These are phyloP conservation scores for Meyerozyma smithsonii DNA, from an alignment of 1,139 yeast species.

Conservation along the genomic window DNA sequence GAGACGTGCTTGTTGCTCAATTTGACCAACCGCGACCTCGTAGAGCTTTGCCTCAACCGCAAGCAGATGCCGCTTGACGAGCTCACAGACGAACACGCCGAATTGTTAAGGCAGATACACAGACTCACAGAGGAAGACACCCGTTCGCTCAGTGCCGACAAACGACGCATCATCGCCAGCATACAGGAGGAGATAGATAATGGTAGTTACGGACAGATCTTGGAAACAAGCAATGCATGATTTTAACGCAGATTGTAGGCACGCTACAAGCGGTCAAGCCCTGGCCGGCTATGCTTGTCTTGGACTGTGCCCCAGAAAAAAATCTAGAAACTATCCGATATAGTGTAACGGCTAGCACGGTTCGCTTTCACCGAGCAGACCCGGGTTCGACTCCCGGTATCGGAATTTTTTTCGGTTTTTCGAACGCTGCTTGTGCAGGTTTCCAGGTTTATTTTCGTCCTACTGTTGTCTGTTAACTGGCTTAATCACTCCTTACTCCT, in stretches of 20 bases:
- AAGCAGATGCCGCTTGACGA: conserved; percentile 35
- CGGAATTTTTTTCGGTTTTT: conserved; percentile 39
- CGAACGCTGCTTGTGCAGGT: background rate
- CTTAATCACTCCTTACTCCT: background rate
- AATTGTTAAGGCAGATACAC: conserved; percentile 51
- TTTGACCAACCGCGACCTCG: conserved; percentile 50
- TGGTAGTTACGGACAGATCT: conserved; percentile 41
- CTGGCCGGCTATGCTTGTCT: background rate
- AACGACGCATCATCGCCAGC: conserved; percentile 34
- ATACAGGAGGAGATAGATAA: conserved; percentile 38
- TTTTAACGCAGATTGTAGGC: too few species aligned
- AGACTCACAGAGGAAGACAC: conserved; percentile 63
- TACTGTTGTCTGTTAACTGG: background rate
- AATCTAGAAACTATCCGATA: conserved; percentile 41
- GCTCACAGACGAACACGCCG: conserved; percentile 45
- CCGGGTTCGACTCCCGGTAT: conserved; percentile 84
- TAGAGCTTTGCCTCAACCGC: conserved; percentile 39
- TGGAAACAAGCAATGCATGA: background rate
- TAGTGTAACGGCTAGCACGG: conserved; percentile 83
- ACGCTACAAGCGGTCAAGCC: too few species aligned
- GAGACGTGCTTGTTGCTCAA: conserved; percentile 66
- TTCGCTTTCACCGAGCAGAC: conserved; percentile 79
- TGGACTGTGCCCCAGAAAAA: background rate
- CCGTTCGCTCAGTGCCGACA: conserved; percentile 54
- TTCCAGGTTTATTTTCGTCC: background rate